Conservation (phyloP, 306 rosid genomes). For the Glycyrrhiza uralensis region DNA sequence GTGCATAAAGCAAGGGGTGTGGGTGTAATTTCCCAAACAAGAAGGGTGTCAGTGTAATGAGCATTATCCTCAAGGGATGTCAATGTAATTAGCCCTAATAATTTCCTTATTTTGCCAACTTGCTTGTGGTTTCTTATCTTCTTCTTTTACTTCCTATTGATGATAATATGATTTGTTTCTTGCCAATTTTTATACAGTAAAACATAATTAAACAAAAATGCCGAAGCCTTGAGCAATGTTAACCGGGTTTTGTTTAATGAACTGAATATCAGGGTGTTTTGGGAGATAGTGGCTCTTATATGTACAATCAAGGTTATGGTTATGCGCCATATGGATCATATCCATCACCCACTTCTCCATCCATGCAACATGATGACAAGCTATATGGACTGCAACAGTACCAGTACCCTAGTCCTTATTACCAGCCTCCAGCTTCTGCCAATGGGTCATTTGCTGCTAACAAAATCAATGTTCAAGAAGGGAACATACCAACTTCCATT, state of each 20-base stretch:
- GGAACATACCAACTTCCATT: conserved; percentile 24
- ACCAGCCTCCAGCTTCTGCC: conserved; percentile 29
- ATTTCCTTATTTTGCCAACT: background rate
- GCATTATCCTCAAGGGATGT: background rate
- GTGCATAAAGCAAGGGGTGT: background rate
- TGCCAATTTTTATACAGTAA: background rate
- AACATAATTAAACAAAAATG: background rate
- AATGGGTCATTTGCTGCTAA: conserved; percentile 28
- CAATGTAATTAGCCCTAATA: background rate
- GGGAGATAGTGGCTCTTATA: conserved; percentile 3
- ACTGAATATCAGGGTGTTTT: background rate
- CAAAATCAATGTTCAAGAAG: conserved; percentile 22
- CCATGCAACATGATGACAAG: conserved; percentile 36
- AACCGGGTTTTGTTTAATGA: background rate
- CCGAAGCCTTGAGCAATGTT: background rate
- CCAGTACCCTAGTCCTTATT: conserved; percentile 42
- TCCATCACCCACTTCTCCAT: conserved; percentile 34
- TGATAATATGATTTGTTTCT: background rate
- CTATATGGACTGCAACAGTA: conserved; percentile 46
- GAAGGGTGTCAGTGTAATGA: background rate
- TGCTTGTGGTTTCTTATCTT: background rate
- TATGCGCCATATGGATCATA: conserved; percentile 43
- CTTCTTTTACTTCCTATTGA: background rate
- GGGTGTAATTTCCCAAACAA: background rate
- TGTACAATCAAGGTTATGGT: conserved; percentile 44